Percentiles rank a stretch among this genome's conserved stretches.
Evolutionary conservation across 345 rosid species (phyloP).

Genomic region (Xanthoceras sorbifolium): DNA sequence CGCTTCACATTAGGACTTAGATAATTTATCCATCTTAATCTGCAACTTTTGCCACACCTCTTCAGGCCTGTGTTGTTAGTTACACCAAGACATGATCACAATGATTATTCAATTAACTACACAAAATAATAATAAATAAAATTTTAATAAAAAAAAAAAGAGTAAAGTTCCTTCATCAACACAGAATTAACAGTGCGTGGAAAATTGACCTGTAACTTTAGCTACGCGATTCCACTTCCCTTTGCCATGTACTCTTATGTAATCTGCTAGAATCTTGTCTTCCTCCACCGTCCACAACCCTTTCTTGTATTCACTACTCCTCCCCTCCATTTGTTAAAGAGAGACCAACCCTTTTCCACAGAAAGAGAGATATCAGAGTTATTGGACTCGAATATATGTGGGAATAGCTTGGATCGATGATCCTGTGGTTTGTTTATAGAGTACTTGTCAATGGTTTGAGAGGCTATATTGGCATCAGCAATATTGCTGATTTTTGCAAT

Average conservation of each 20-base stretch:
- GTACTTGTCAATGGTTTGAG: not conserved
- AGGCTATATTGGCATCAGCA: not conserved
- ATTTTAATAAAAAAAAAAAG: not conserved
- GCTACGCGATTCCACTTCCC: constrained; percentile 67
- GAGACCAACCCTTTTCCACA: not conserved
- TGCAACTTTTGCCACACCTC: constrained; percentile 49
- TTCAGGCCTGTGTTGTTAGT: constrained; percentile 33
- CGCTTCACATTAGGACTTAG: constrained; percentile 43
- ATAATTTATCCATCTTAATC: constrained; percentile 45
- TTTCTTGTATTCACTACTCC: constrained; percentile 40
- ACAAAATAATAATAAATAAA: not conserved
- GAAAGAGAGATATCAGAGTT: not conserved
- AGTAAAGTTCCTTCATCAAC: not conserved
- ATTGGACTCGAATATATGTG: not conserved
- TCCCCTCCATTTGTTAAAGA: constrained; percentile 25
- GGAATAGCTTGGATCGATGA: not conserved
- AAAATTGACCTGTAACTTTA: constrained; percentile 45
- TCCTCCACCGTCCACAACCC: constrained; percentile 54
- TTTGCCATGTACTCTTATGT: constrained; percentile 55
- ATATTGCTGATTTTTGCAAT: not conserved
- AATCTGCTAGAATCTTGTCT: constrained; percentile 52
- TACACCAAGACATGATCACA: too few relatives aligned
- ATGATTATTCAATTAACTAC: not conserved
- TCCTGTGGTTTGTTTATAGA: not conserved
- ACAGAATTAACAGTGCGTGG: not conserved